Conservation (phyloP, 73 alveolate species). For the Paramecium sexaurelia region DNA sequence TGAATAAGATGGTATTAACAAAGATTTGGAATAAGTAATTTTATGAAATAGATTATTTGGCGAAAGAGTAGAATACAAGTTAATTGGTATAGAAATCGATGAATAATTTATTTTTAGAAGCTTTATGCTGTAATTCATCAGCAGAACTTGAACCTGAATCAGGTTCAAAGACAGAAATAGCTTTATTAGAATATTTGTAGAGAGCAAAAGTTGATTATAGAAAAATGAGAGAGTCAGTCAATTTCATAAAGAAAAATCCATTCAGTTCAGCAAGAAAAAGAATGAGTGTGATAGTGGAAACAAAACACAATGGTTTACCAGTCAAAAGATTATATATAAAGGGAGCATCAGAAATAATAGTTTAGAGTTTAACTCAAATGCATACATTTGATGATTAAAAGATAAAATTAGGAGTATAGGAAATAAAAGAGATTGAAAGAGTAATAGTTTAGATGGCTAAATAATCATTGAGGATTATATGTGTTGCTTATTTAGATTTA, state of each 20-base stretch:
- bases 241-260: neutral
- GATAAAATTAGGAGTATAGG: neutral
- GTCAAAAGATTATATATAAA: neutral
- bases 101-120: conserved; percentile 44
- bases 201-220: conserved; percentile 2
- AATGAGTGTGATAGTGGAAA: conserved; percentile 42
- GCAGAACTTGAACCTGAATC: conserved; percentile 61
- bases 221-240: neutral
- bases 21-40: conserved; percentile 42
- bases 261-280: conserved; percentile 44
- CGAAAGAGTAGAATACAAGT: conserved; percentile 2
- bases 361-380: neutral
- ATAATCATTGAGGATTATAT: conserved; percentile 77
- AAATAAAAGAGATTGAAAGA: conserved; percentile 47
- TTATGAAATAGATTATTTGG: conserved; percentile 60
- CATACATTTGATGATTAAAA: conserved; percentile 12
- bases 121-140: conserved; percentile 47
- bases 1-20: conserved; percentile 74
- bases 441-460: conserved; percentile 77
- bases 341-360: conserved; percentile 21
- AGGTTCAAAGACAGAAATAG: conserved; percentile 82
- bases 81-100: neutral
- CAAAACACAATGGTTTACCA: neutral
- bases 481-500: conserved; percentile 80
- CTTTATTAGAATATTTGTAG: conserved; percentile 57